Conservation (phyloP, 768 basidiomycete species). For the Ramaria sp. region DNA sequence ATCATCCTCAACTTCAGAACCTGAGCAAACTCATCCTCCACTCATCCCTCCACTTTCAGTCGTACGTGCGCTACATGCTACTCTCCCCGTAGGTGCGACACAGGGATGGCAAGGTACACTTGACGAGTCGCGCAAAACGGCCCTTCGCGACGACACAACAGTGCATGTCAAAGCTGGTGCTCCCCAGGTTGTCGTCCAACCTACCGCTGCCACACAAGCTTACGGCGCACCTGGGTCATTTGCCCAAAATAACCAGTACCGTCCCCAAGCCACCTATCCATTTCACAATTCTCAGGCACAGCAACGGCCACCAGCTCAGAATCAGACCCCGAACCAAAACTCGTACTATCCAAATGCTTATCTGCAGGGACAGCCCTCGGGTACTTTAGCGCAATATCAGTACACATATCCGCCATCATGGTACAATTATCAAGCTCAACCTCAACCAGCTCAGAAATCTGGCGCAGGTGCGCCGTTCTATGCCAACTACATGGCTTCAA, state of each 20-base stretch:
- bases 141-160: constrained; percentile 68
- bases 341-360: constrained; percentile 8
- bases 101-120: constrained; percentile 71
- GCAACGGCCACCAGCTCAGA: constrained; percentile 24
- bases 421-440: constrained; percentile 7
- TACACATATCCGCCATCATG: constrained; percentile 3
- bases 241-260: not conserved
- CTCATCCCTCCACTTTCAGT: constrained; percentile 53
- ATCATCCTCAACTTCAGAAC: constrained; percentile 20
- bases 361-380: not conserved
- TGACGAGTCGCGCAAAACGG: constrained; percentile 41
- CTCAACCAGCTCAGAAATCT: not conserved
- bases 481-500: not conserved
- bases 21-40: constrained; percentile 26
- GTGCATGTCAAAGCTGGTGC: constrained; percentile 43
- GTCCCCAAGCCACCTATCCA: constrained; percentile 4
- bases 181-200: constrained; percentile 1
- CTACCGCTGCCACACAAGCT: constrained; percentile 3
- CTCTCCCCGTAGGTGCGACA: constrained; percentile 48
- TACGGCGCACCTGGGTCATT: constrained; percentile 10
- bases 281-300: constrained; percentile 19
- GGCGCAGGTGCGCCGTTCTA: not conserved
- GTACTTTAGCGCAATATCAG: constrained; percentile 14
- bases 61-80: constrained; percentile 63
- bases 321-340: constrained; percentile 18